Evolutionary conservation across 768 basidiomycete genomes (phyloP), one percentile per base, ranked within the genome.

Genomic region (Dacryopinax spathularia): DNA sequence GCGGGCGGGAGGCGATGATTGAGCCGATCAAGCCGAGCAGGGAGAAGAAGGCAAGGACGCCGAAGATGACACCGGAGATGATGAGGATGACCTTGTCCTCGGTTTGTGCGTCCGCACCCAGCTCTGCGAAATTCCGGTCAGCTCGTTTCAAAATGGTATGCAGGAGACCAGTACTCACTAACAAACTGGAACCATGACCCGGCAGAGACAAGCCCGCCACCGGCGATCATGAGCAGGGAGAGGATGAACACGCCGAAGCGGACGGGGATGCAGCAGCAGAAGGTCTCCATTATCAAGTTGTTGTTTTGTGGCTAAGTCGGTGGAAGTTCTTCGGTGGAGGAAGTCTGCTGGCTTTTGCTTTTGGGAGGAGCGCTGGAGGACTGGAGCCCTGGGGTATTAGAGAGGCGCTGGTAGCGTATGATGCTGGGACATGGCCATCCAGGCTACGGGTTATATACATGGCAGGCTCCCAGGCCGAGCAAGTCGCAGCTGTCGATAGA

Each of bases 221-320:
- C 73, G 20, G 85, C 66, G 62, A 84, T 78, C 0, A 80, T 80
- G 7, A 86, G 71, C 1, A 79, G 64, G 31, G 83, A 77, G 76
- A 84, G 79, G 43, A 80, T 67, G 44, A 83, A 74, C 33, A 86
- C 84, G 34, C 86, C 84, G 3, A 81, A 63, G 63, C 85, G 79
- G 5, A 85, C 83, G 31, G 84, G 84, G 65, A 86, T 70, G 67
- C 85, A 85, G 67, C 77, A 85, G 69, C 85, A 87, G 70, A 81
- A 86, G 16, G 56, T 62, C 29, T 56, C 48, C 48, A 56, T 56
- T 10, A 29, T 37, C 12, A 10, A 10, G 36, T 10, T 37, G n/a
- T 37, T 37, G 36, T 37, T 37, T 37, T 37, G 48, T 56, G 25
- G 20, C 18, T 56, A 56, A 20, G 29, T 56, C 5, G 48, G 48